Evolutionary conservation across 306 rosid species (phyloP), one percentile per base, ranked within the genome.

Genomic region (Quercus ilex): DNA sequence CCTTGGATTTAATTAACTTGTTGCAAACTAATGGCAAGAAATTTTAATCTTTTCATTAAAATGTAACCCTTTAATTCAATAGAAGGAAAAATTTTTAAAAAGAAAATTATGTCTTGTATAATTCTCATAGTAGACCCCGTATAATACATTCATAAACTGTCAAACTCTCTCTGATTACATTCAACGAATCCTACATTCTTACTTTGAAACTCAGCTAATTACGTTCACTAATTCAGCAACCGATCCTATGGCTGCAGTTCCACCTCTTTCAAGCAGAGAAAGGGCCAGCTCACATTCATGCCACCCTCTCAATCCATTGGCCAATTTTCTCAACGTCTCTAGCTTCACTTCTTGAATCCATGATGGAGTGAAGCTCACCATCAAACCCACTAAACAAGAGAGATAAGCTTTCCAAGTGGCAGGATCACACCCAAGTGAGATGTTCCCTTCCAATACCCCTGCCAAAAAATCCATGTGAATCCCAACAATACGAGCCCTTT

Each of bases 331-430:
- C 87, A 88, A 59, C 5, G 90, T 88, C 74, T 88, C 83, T 80
- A 82, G 68, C 81, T 86, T 83, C 87, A 92, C 86, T 60, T 88
- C 87, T 67, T 74, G 87, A 80, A 92, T 69, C 97, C 97, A 92
- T 13, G 82, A 75, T 3, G 92, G 92, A 65, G 87, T 79, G 75
- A 86, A 83, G 20, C 77, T 83, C 75, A 90, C 89, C 91, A 91
- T 83, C 41, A 90, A 80, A 49, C 92, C 87, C 53, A 91, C 86
- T 49, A 91, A 80, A 69, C 93, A 85, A 30, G 86, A 85, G 55
- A 91, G 92, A 74, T 92, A 92, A 71, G 91, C 82, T 76, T 84
- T 87, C 96, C 96, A 92, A 58, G 92, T 89, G 35, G 85, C 77
- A 1, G 86, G 88, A 78, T 92, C 78, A 86, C 96, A 89, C 15